Evolutionary conservation across 225 moss, liverwort and hornwort species (phyloP).

Genomic region (Pleurozium schreberi): DNA sequence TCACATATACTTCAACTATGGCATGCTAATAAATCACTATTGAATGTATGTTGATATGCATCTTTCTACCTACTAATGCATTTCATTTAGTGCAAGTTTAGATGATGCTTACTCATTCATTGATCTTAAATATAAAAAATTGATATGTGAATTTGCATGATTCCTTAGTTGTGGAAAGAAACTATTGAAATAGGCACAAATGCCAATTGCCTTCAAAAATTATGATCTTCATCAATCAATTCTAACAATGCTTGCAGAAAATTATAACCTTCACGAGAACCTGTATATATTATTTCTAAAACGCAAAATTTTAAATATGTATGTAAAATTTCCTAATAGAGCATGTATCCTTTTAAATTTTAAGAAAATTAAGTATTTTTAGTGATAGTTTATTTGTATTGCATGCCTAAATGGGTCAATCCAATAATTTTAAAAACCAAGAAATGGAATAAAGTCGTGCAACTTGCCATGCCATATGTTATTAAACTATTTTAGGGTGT

Average conservation of each 20-base stretch:
- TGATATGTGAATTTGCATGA: too few relatives aligned
- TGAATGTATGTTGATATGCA: not conserved
- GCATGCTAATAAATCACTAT: not conserved
- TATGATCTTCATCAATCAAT: not conserved
- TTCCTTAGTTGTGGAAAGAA: not conserved
- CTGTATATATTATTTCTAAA: not conserved
- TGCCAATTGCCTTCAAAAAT: not conserved
- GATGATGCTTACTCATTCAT: not conserved
- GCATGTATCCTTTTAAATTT: not conserved
- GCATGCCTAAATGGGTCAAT: not conserved
- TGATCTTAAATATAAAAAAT: not conserved
- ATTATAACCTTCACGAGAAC: not conserved
- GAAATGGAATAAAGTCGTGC: not conserved
- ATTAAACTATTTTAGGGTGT: not conserved
- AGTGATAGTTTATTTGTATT: not conserved
- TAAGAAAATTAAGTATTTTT: not conserved
- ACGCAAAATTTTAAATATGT: not conserved
- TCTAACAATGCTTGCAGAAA: not conserved
- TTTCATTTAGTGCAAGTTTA: not conserved
- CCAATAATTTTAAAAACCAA: too few relatives aligned
- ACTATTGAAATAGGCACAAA: not conserved
- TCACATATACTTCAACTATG: not conserved
- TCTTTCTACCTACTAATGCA: not conserved
- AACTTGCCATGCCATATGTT: not conserved
- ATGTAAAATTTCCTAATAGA: not conserved